Conservation (phyloP, 257 asterid species). For the Primulina eburnea region DNA sequence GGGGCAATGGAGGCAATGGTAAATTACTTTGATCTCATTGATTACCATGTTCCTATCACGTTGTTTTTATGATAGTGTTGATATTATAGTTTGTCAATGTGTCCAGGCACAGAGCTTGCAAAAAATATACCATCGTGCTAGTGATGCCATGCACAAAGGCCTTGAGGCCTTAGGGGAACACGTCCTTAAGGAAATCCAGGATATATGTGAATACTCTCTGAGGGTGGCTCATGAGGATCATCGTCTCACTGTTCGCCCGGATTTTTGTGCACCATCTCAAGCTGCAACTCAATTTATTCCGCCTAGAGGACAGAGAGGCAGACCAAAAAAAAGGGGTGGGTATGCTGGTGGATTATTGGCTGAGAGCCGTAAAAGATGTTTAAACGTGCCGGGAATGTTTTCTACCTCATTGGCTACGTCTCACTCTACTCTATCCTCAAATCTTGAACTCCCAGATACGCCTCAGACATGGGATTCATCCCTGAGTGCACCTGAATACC, state of each 20-base stretch:
- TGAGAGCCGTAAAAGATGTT: conserved; percentile 42
- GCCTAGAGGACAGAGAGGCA: conserved; percentile 60
- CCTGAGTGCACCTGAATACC: conserved; percentile 34
- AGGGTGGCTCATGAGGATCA: conserved; percentile 65
- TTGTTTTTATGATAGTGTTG: conserved; percentile 15
- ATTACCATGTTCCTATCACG: neutral
- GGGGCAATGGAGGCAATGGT: conserved; percentile 68
- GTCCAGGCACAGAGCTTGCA: conserved; percentile 75
- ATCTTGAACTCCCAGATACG: conserved; percentile 39
- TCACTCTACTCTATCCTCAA: conserved; percentile 37
- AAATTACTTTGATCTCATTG: neutral
- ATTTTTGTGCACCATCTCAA: conserved; percentile 36
- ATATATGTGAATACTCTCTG: conserved; percentile 56
- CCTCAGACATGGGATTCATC: conserved; percentile 60
- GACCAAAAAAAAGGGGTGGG: conserved; percentile 66
- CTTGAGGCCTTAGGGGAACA: conserved; percentile 46
- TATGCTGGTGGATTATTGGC: conserved; percentile 32
- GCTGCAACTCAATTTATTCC: conserved; percentile 34
- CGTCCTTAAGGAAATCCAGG: conserved; percentile 66
- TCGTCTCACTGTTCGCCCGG: conserved; percentile 47
- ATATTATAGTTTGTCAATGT: conserved; percentile 12
- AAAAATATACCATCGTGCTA: conserved; percentile 58
- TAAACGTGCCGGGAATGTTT: conserved; percentile 29
- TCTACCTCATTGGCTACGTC: conserved; percentile 35
- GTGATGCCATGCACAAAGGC: conserved; percentile 59